A percentile compares a stretch with the other conserved stretches of the same genome.
Conservation (phyloP, 345 rosid genomes). For the Passiflora organensis region DNA sequence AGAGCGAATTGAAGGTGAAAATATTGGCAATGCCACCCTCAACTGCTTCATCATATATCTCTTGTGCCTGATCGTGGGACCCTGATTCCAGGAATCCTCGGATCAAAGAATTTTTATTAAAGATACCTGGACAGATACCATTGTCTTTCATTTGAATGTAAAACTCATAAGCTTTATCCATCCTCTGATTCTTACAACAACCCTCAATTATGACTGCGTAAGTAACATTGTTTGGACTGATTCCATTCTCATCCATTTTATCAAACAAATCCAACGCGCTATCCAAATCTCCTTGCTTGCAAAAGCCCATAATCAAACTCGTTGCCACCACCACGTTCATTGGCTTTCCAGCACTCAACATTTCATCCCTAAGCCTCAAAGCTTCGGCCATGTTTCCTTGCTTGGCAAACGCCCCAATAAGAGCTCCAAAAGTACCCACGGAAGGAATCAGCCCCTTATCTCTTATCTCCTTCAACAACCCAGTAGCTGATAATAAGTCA, state of each 20-base stretch:
- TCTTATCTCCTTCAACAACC: constrained; percentile 58
- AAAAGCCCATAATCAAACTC: constrained; percentile 61
- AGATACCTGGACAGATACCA: constrained; percentile 43
- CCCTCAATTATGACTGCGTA: constrained; percentile 60
- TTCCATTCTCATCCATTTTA: constrained; percentile 52
- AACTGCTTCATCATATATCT: constrained; percentile 52
- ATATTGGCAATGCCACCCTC: constrained; percentile 45
- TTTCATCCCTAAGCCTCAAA: constrained; percentile 64
- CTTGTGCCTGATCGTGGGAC: constrained; percentile 39
- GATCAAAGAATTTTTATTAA: constrained; percentile 47
- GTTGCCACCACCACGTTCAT: constrained; percentile 58
- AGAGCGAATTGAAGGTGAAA: constrained; percentile 46
- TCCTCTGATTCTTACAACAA: constrained; percentile 48
- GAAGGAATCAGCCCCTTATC: constrained; percentile 45
- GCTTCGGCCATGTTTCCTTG: constrained; percentile 57
- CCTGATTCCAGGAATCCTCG: constrained; percentile 42
- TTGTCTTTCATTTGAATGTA: constrained; percentile 51
- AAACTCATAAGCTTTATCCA: constrained; percentile 55
- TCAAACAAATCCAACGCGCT: constrained; percentile 56
- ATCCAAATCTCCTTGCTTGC: constrained; percentile 39
- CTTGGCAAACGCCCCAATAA: constrained; percentile 56
- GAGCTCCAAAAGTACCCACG: constrained; percentile 37
- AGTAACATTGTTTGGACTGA: constrained; percentile 52
- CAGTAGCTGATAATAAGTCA: constrained; percentile 36
- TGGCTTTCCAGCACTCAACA: constrained; percentile 52